phyloP scores from a whole-genome alignment of 179 eudicot species.

The Silene noctiflora region DNA sequence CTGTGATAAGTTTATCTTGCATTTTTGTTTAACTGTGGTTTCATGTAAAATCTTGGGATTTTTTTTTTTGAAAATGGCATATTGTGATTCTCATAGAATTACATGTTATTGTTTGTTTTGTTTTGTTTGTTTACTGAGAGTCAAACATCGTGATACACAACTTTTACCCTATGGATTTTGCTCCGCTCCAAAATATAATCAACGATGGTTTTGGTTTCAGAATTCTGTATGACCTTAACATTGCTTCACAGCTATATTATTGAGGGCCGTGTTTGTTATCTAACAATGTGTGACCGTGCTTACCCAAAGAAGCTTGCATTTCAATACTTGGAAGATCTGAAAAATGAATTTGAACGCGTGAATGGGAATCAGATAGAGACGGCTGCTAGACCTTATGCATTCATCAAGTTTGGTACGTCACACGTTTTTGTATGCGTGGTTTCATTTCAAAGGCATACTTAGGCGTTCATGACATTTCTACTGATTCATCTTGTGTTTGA shows the following conservation, averaged over 20 bases:
- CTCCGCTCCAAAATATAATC: background rate
- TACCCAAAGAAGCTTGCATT: slow-evolving; percentile 99
- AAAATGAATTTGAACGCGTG: slow-evolving; percentile 88
- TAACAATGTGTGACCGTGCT: slow-evolving; percentile 95
- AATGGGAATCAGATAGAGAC: slow-evolving; percentile 95
- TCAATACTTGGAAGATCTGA: slow-evolving; percentile 93
- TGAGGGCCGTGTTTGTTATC: slow-evolving; percentile 90
- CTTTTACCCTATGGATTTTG: background rate
- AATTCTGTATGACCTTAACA: slow-evolving; percentile 44
- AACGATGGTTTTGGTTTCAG: slow-evolving; percentile 8
- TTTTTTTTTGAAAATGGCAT: too few relatives aligned
- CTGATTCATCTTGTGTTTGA: slow-evolving; percentile 19
- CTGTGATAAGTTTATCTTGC: too few relatives aligned
- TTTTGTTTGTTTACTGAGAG: too few relatives aligned
- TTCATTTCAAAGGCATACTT: background rate
- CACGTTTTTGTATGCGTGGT: background rate
- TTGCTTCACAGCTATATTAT: slow-evolving; percentile 67
- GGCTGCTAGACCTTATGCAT: slow-evolving; percentile 98
- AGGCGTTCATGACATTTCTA: background rate
- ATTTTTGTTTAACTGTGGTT: too few relatives aligned
- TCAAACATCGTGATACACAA: background rate
- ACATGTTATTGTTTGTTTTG: too few relatives aligned
- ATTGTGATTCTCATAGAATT: too few relatives aligned
- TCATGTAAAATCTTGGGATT: too few relatives aligned
- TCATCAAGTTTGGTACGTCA: slow-evolving; percentile 83